Base-by-base conservation (phyloP, 1,284 basidiomycete species). In the Quambalaria eucalypti region DNA sequence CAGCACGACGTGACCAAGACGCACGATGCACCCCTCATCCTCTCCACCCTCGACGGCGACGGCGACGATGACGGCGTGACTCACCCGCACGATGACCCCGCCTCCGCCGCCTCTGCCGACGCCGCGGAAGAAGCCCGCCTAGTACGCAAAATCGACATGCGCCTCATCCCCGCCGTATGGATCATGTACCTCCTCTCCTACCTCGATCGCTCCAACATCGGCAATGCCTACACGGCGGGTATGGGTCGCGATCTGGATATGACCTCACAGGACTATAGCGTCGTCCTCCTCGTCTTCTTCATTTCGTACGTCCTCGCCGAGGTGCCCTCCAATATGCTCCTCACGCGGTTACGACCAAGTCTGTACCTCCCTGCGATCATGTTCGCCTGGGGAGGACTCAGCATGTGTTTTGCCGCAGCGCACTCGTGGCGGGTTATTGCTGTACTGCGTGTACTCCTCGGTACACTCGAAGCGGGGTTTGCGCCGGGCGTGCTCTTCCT, bases 131-230 rank as follows among this genome's bases (percentile, higher is more conserved):
- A 78, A 61, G 70, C 60, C 60, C 47, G 52, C 1, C 63, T 78
- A 28, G 66, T 78, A 1, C 59, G 77, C 25, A 78, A 78, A 67
- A 77, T 78, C 51, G 77, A 78, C 57, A 38, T 59, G 8, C 68
- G 70, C 23, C 52, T 78, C 21, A 25, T 78, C 19, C 76, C 75
- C 2, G 71, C 74, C 57, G 62, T 78, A 9, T 77, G 74, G 74
- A 47, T 75, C 49, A 76, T 76, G 76, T 77, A 76, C 54, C 48
- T 59, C 31, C 46, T 59, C 10, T 48, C 38, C 28, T 58, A 52
- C 48, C 48, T 61, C 19, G 61, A 64, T 51, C 46, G 61, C 23
- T 48, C 29, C 29, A 56, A 54, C 48, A 61, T 64, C 44, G 60
- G 56, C 33, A 59, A 62, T 19, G 61, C 61, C 23, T 47, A 55